These are phyloP conservation scores for Sicyos baderoa DNA, from an alignment of 306 rosid genomes.

Conservation along the genomic window DNA sequence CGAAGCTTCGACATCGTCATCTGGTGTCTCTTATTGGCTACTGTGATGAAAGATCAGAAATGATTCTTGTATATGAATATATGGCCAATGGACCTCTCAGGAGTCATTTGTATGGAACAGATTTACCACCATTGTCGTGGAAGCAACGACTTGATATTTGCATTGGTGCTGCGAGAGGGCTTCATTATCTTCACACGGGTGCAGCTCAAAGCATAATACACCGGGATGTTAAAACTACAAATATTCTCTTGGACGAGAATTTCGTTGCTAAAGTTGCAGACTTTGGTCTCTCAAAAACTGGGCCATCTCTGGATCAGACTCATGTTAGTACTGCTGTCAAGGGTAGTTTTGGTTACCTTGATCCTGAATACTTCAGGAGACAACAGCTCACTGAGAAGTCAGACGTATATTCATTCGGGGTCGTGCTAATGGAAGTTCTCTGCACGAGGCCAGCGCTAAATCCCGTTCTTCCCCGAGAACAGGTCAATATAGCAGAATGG, in stretches of 20 bases:
- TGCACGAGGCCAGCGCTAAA: constrained; percentile 96
- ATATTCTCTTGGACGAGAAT: constrained; percentile 86
- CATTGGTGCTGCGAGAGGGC: constrained; percentile 95
- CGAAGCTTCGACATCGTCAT: constrained; percentile 95
- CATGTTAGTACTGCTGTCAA: constrained; percentile 98
- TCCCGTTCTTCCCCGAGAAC: constrained; percentile 93
- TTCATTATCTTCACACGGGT: constrained; percentile 93
- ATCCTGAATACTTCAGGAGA: constrained; percentile 91
- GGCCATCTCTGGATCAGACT: constrained; percentile 93
- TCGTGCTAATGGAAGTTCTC: constrained; percentile 88
- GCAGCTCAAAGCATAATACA: constrained; percentile 89
- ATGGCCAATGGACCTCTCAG: constrained; percentile 97
- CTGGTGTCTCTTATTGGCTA: constrained; percentile 95
- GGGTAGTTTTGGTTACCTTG: constrained; percentile 97
- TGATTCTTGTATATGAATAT: constrained; percentile 90
- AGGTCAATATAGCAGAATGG: constrained; percentile 98
- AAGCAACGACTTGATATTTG: constrained; percentile 88
- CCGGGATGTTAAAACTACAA: constrained; percentile 94
- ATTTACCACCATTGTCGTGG: constrained; percentile 74
- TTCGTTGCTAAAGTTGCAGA: constrained; percentile 96
- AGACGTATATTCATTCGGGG: constrained; percentile 94
- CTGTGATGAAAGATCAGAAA: constrained; percentile 90
- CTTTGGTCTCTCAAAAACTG: constrained; percentile 90
- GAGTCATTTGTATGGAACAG: constrained; percentile 90
- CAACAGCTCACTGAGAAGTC: constrained; percentile 98